phyloP scores from a whole-genome alignment of 306 rosid species.

The Cucurbita argyrosperma region DNA sequence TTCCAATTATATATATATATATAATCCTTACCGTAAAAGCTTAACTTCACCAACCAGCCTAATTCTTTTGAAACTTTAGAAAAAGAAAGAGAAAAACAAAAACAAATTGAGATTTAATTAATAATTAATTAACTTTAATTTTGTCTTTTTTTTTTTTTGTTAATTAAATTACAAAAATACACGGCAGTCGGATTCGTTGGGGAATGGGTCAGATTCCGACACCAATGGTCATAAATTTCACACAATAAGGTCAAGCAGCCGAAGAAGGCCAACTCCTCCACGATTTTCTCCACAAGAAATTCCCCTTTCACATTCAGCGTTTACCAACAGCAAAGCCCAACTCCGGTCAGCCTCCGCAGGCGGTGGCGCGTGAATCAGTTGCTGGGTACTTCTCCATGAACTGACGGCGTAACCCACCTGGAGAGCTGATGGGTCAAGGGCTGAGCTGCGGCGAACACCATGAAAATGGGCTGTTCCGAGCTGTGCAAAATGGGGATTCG shows the following conservation, averaged over 20 bases:
- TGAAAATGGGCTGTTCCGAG: slow-evolving; percentile 32
- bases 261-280: slow-evolving; percentile 21
- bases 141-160: background rate
- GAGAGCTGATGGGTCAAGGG: slow-evolving; percentile 66
- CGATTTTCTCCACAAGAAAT: slow-evolving; percentile 7
- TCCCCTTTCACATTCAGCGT: background rate
- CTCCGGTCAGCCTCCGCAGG: slow-evolving; percentile 12
- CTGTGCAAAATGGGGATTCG: slow-evolving; percentile 50
- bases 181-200: background rate
- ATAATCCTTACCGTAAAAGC: background rate
- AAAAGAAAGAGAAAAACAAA: background rate
- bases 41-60: background rate
- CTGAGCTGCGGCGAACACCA: slow-evolving; percentile 38
- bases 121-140: background rate
- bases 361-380: slow-evolving; percentile 34
- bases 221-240: background rate
- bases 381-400: slow-evolving; percentile 8
- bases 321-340: background rate
- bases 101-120: background rate
- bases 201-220: background rate
- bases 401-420: background rate
- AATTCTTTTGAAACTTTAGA: background rate
- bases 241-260: slow-evolving; percentile 36
- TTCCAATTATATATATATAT: background rate
- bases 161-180: background rate